Evolutionary conservation across 164 flowering plant genomes (phyloP).

Genomic region (Sextonia rubra): DNA sequence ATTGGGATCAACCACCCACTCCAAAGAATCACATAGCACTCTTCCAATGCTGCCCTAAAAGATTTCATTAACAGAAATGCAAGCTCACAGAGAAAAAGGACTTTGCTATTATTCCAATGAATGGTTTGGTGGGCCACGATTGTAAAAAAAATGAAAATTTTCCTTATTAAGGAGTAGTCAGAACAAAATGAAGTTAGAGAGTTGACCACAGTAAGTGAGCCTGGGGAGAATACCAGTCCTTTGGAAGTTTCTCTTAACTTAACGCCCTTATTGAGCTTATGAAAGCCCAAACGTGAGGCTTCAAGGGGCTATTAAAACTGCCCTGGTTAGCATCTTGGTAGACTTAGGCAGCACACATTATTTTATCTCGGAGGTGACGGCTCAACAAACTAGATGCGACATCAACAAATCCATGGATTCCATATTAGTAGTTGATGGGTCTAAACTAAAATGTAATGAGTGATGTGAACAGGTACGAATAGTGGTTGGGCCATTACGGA

Average conservation of each 20-base stretch:
- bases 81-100: not conserved
- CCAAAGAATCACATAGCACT: not conserved
- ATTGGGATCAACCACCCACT: not conserved
- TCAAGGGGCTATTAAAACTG: not conserved
- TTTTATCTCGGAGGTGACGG: not conserved
- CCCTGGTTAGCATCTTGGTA: not conserved
- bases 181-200: not conserved
- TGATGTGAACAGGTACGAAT: not conserved
- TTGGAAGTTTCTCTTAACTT: not conserved
- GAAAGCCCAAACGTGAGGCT: not conserved
- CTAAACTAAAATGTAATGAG: not conserved
- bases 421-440: not conserved
- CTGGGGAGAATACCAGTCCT: too few species aligned
- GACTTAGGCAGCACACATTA: slow-evolving; percentile 2
- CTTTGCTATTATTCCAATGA: not conserved
- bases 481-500: not conserved
- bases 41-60: not conserved
- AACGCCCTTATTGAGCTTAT: not conserved
- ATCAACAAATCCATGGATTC: not conserved
- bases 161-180: not conserved
- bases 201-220: not conserved
- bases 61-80: not conserved
- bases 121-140: not conserved
- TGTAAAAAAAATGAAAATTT: not conserved
- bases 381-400: not conserved